phyloP scores from a whole-genome alignment of 345 rosid species.

The Arabis hirsuta region DNA sequence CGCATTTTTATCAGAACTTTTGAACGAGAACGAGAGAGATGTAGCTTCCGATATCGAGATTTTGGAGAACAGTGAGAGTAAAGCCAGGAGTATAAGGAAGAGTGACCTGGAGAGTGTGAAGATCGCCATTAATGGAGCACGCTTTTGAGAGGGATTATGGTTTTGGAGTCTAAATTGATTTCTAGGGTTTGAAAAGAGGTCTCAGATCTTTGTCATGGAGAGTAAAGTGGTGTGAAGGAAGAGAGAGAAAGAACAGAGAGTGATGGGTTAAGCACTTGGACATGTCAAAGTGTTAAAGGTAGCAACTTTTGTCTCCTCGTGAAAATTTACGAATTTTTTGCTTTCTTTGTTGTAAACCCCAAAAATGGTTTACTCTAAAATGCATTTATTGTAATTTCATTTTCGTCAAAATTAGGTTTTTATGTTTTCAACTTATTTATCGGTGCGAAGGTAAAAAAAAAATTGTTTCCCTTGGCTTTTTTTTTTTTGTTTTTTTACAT shows the following conservation, averaged over 20 bases:
- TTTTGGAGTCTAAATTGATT: slow-evolving; percentile 59
- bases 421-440: too few relatives aligned
- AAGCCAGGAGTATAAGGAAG: slow-evolving; percentile 40
- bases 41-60: slow-evolving; percentile 49
- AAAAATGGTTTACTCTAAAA: slow-evolving; percentile 14
- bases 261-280: slow-evolving; percentile 36
- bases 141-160: slow-evolving; percentile 51
- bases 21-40: slow-evolving; percentile 54
- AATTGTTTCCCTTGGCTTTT: too few relatives aligned
- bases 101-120: slow-evolving; percentile 41
- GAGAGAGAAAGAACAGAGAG: slow-evolving; percentile 4
- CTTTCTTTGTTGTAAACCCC: slow-evolving; percentile 25
- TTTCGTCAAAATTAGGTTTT: too few relatives aligned
- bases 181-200: slow-evolving; percentile 43
- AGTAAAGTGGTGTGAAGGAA: slow-evolving; percentile 31
- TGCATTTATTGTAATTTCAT: neutral
- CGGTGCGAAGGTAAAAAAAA: too few relatives aligned
- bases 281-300: slow-evolving; percentile 41
- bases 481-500: too few relatives aligned
- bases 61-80: slow-evolving; percentile 46
- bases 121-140: slow-evolving; percentile 54
- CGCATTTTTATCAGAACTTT: slow-evolving; percentile 52
- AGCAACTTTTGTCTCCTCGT: slow-evolving; percentile 34
- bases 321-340: neutral
- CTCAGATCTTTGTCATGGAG: slow-evolving; percentile 27